Evolutionary conservation across 139 green algal genomes (phyloP).

Genomic region (Closterium sp.): DNA sequence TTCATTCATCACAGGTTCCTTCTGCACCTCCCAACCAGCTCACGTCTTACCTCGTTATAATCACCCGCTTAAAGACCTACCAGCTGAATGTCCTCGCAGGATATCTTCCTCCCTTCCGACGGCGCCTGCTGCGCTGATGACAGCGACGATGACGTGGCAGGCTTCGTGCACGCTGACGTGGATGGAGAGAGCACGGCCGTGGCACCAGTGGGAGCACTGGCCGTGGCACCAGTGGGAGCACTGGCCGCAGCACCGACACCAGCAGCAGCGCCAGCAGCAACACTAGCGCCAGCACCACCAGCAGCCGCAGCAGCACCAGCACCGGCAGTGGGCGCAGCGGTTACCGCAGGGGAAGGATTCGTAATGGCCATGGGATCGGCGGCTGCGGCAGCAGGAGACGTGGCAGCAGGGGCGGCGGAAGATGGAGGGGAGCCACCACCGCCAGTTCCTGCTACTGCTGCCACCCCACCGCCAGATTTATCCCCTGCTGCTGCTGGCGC

Average conservation of each 20-base stretch:
- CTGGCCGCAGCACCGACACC: neutral
- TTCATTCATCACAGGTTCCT: neutral
- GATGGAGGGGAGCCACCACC: neutral
- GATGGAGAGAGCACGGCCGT: neutral
- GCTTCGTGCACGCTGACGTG: neutral
- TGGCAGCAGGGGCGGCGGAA: neutral
- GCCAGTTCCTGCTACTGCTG: neutral
- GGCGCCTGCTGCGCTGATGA: neutral
- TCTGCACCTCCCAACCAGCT: too few species aligned
- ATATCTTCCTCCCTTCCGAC: slow-evolving; percentile 59
- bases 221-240: neutral
- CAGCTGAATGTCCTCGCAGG: slow-evolving; percentile 76
- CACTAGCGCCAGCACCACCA: too few species aligned
- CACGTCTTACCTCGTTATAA: neutral
- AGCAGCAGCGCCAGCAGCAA: too few species aligned
- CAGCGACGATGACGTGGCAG: neutral
- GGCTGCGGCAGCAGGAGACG: too few species aligned
- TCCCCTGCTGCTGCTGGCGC: neutral
- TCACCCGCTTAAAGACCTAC: slow-evolving; percentile 24
- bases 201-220: neutral
- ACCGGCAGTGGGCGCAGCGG: too few species aligned
- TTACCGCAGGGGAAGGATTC: too few species aligned
- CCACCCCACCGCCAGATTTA: too few species aligned
- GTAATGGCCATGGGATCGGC: too few species aligned
- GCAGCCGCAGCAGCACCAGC: too few species aligned